Conservation (phyloP, 768 basidiomycete species). For the Kwoniella mangroviensis region DNA sequence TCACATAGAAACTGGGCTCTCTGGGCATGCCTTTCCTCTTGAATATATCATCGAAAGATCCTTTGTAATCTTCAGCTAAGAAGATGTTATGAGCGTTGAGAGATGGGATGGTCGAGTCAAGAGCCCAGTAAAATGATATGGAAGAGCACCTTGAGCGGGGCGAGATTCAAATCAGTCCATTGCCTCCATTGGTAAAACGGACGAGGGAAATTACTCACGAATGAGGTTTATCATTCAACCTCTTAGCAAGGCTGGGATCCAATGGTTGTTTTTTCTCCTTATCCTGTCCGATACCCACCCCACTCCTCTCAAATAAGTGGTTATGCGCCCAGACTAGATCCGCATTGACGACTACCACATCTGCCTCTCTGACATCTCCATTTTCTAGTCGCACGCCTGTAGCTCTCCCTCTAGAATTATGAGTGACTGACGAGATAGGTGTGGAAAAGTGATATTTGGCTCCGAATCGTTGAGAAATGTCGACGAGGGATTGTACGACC, state of each 20-base stretch:
- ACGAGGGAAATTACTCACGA: conserved; percentile 32
- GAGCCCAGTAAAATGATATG: conserved; percentile 61
- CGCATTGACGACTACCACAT: conserved; percentile 60
- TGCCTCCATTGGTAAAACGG: background rate
- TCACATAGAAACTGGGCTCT: conserved; percentile 61
- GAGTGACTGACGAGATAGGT: conserved; percentile 56
- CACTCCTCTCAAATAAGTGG: conserved; percentile 54
- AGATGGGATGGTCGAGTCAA: conserved; percentile 54
- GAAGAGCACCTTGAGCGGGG: conserved; percentile 55
- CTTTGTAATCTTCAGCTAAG: conserved; percentile 59
- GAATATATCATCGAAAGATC: conserved; percentile 61
- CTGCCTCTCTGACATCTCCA: conserved; percentile 53
- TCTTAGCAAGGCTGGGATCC: conserved; percentile 44
- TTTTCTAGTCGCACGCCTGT: conserved; percentile 56
- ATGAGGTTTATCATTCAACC: conserved; percentile 49
- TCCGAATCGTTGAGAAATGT: conserved; percentile 55
- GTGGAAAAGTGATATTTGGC: conserved; percentile 58
- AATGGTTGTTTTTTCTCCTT: conserved; percentile 26
- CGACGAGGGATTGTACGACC: conserved; percentile 56
- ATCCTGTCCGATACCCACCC: conserved; percentile 9
- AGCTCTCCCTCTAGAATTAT: conserved; percentile 48
- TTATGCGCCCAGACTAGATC: conserved; percentile 60
- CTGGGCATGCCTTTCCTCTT: conserved; percentile 58
- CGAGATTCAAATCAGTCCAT: conserved; percentile 2
- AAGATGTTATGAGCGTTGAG: conserved; percentile 61